Base-by-base conservation (phyloP, 23 red algal genomes). In the Rhodosorus marinus region DNA sequence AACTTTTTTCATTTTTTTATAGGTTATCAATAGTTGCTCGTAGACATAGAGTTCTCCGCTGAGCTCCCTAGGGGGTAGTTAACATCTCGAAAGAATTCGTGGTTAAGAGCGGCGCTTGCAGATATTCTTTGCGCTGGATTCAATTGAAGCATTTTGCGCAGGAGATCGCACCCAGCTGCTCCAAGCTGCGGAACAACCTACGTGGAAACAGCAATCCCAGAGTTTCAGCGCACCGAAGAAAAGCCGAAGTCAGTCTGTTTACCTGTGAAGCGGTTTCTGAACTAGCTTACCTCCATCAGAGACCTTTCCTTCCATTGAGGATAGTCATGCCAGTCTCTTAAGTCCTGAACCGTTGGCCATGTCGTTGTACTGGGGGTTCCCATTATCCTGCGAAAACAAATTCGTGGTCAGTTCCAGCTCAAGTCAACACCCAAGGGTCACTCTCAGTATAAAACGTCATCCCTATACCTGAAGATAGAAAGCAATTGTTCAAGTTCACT, bases 401-500 rank as follows among this genome's bases (percentile, higher is more conserved):
- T n/a, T n/a, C n/a, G n/a, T 54, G 35, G 1, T 31, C 29, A 52
- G 31, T 4, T 4, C 4, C 31, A 52, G 5, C 33, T 15, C 3
- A 54, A 8, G 35, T 8, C 35, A 9, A 11, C 1, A 1, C 5
- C 3, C 9, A 54, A 1, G 9, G 33, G 7, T 33, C 17, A 4
- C 4, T 17, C 8, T 11, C 15, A 54, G 20, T 54, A 34, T 34
- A 31, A 31, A n/a, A n/a, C n/a, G n/a, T n/a, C n/a, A n/a, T n/a
- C n/a, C n/a, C n/a, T n/a, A n/a, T n/a, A n/a, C n/a, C n/a, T 55
- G 58, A 94, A 94, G 35, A 94, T 83, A 7, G 71, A 64, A 11
- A 94, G 47, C 14, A 94, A 66, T 51, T 94, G 87, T 43, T 94
- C 87, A 27, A 94, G 60, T 43, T 94, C 87, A 24, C 59, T 71